These are phyloP conservation scores for Chimonanthus salicifolius DNA, from an alignment of 164 flowering plant genomes.

Conservation along the genomic window DNA sequence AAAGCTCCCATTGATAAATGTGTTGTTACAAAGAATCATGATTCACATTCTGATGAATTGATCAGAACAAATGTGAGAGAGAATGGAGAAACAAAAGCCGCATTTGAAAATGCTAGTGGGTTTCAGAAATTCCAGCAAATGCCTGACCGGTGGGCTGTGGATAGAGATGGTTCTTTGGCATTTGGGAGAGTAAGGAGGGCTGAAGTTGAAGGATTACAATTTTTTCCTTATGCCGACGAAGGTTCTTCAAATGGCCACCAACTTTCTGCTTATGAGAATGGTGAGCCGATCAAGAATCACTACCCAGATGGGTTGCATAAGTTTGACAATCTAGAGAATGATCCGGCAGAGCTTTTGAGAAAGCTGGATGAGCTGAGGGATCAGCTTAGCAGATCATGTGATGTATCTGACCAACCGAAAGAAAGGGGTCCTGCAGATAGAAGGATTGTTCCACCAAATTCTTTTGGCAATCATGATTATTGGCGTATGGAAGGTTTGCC, in stretches of 20 bases:
- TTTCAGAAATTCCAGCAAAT: constrained; percentile 9
- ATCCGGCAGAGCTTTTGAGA: constrained; percentile 62
- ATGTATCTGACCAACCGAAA: constrained; percentile 35
- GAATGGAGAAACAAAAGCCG: not conserved
- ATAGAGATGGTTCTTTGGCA: constrained; percentile 7
- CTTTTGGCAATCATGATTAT: constrained; percentile 27
- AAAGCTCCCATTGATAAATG: constrained; percentile 8
- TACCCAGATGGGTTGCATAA: constrained; percentile 17
- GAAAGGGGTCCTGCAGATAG: constrained; percentile 38
- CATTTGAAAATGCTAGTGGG: constrained; percentile 1
- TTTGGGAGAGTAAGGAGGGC: constrained; percentile 15
- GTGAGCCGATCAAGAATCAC: constrained; percentile 16
- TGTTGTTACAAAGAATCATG: not conserved
- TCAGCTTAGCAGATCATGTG: constrained; percentile 50
- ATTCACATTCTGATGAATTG: constrained; percentile 4
- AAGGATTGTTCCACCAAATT: constrained; percentile 29
- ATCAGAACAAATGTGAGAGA: not conserved
- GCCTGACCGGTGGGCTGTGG: not conserved
- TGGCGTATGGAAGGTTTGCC: constrained; percentile 31
- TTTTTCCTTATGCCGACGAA: constrained; percentile 29
- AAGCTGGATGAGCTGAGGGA: constrained; percentile 72
- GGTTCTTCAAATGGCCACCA: constrained; percentile 35
- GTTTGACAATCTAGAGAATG: constrained; percentile 45
- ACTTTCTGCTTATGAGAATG: constrained; percentile 21
- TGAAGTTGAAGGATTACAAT: constrained; percentile 22